Evolutionary conservation across 2,329 filamentous ascomycete genomes (phyloP).

Genomic region (Amesomyces nigricolor): DNA sequence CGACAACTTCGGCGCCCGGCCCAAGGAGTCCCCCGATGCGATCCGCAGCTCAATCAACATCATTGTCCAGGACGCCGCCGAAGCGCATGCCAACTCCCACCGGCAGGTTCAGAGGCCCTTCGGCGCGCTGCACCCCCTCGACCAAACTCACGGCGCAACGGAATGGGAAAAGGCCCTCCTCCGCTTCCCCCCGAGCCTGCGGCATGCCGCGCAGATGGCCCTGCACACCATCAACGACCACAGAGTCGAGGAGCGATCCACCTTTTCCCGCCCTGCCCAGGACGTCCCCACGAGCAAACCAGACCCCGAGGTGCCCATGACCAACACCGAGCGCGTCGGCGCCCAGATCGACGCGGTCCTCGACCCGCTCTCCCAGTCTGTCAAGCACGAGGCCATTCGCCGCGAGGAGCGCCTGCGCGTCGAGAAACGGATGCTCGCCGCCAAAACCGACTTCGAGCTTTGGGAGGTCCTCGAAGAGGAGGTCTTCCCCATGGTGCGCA

Average conservation of each 20-base stretch:
- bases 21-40: constrained; percentile 2
- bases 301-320: constrained; percentile 23
- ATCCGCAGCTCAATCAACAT: constrained; percentile 21
- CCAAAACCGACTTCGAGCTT: constrained; percentile 56
- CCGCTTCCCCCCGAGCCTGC: constrained; percentile 38
- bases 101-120: constrained; percentile 16
- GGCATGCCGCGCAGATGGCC: constrained; percentile 35
- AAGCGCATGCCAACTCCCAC: constrained; percentile 10
- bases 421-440: constrained; percentile 47
- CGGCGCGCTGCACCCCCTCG: constrained; percentile 18
- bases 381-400: constrained; percentile 38
- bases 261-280: not conserved
- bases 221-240: constrained; percentile 32
- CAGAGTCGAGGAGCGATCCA: not conserved
- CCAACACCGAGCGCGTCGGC: constrained; percentile 18
- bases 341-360: constrained; percentile 17
- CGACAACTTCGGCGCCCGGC: not conserved
- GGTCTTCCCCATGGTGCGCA: constrained; percentile 56
- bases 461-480: constrained; percentile 63
- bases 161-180: constrained; percentile 34
- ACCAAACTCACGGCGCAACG: constrained; percentile 23
- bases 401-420: constrained; percentile 47
- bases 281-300: not conserved
- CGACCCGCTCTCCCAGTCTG: constrained; percentile 27
- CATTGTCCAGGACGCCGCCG: constrained; percentile 29